Percentiles rank a stretch among this genome's conserved stretches.
Conservation (phyloP, 148 eudicot genomes). For the Chenopodium formosanum region DNA sequence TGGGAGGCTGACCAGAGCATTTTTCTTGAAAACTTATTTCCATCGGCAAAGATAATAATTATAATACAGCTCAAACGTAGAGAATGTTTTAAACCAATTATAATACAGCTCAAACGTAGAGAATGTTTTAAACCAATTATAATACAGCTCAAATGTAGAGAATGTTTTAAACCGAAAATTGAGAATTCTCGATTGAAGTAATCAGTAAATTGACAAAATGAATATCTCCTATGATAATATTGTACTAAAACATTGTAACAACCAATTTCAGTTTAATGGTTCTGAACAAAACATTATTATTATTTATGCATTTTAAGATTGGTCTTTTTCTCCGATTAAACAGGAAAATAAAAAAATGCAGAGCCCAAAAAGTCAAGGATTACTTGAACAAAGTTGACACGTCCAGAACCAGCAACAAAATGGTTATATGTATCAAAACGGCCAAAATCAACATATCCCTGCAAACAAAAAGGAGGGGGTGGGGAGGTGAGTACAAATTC, state of each 20-base stretch:
- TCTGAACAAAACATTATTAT: not conserved
- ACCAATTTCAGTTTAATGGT: not conserved
- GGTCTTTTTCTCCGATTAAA: not conserved
- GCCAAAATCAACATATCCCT: slow-evolving; percentile 93
- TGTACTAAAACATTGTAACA: not conserved
- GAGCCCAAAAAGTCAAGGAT: slow-evolving; percentile 20
- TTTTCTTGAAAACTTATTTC: not conserved
- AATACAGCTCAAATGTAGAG: not conserved
- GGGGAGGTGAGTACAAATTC: not conserved
- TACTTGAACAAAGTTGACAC: slow-evolving; percentile 70
- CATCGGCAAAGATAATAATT: not conserved
- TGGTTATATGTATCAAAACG: slow-evolving; percentile 62
- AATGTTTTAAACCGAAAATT: too few relatives aligned
- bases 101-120: not conserved
- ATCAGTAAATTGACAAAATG: not conserved
- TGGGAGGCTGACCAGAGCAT: not conserved
- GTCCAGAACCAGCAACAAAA: slow-evolving; percentile 74
- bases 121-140: not conserved
- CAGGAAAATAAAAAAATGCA: too few relatives aligned
- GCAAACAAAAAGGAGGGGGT: slow-evolving; percentile 20
- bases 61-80: not conserved
- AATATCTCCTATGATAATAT: not conserved
- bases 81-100: not conserved
- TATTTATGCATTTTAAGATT: not conserved
- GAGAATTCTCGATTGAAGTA: too few relatives aligned